These are phyloP conservation scores for Zoysia matrella DNA, from an alignment of 202 grass and related monocot species.

Conservation along the genomic window DNA sequence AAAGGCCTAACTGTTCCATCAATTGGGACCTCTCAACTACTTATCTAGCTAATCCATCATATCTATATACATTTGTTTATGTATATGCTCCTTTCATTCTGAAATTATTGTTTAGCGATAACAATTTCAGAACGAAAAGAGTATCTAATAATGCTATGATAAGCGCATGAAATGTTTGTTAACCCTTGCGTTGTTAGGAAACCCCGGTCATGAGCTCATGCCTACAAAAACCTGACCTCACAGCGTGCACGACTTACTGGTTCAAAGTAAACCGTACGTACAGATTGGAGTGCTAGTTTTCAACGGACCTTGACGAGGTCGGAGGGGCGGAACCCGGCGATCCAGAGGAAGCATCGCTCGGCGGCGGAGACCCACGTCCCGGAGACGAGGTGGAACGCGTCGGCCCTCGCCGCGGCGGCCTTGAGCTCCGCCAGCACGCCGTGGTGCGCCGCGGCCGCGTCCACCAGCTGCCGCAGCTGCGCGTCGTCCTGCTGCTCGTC, in stretches of 20 bases:
- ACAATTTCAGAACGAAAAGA: no score
- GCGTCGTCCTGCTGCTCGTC: slow-evolving; percentile 46
- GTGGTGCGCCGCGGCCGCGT: slow-evolving; percentile 56
- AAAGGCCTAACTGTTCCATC: no score
- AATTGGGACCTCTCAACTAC: slow-evolving; percentile 43
- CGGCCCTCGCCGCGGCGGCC: slow-evolving; percentile 49
- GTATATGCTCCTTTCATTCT: no score
- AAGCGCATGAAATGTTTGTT: not conserved
- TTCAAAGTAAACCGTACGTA: not conserved
- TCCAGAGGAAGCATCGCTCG: slow-evolving; percentile 92
- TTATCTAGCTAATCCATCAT: slow-evolving; percentile 39
- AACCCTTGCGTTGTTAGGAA: not conserved
- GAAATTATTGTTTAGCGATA: no score
- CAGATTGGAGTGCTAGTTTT: not conserved
- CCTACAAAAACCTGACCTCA: slow-evolving; percentile 18
- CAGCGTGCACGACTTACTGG: not conserved
- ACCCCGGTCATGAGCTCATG: slow-evolving; percentile 23
- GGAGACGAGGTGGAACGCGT: slow-evolving; percentile 78
- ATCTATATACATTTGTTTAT: not conserved
- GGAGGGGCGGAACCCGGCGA: slow-evolving; percentile 75
- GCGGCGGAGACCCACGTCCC: slow-evolving; percentile 74
- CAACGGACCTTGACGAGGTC: slow-evolving; percentile 76
- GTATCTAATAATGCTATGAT: no score
- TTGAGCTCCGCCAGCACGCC: slow-evolving; percentile 62
- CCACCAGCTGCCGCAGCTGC: slow-evolving; percentile 62